A percentile compares a stretch with the other conserved stretches of the same genome.
These are phyloP conservation scores for Fraxinus sp. DNA, from an alignment of 305 asterid genomes.

Conservation along the genomic window DNA sequence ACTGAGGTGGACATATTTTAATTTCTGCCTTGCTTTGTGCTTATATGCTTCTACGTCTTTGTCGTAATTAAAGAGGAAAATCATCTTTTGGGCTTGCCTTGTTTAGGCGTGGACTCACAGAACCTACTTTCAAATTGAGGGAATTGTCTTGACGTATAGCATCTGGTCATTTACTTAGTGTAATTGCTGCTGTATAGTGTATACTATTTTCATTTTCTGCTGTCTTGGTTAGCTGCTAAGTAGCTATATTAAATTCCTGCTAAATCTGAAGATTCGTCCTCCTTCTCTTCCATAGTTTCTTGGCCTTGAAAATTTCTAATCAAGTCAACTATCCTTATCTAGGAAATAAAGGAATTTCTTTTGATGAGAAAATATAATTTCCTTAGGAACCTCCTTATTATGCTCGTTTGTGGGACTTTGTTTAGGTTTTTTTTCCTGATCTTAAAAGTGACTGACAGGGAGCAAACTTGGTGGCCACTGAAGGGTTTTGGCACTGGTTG, in stretches of 20 bases:
- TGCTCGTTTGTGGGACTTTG: not conserved
- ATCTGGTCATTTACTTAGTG: not conserved
- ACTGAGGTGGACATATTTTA: not conserved
- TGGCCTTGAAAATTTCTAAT: slow-evolving; percentile 14
- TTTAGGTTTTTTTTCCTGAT: not conserved
- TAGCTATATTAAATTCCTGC: slow-evolving; percentile 18
- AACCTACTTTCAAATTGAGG: too few species aligned
- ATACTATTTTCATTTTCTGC: slow-evolving; percentile 15
- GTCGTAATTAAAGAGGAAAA: not conserved
- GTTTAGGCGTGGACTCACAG: too few species aligned
- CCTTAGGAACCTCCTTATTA: not conserved
- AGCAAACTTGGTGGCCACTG: not conserved
- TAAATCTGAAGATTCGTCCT: not conserved
- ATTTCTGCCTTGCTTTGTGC: not conserved
- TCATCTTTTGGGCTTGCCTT: too few species aligned
- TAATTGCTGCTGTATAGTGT: not conserved
- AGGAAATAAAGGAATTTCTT: not conserved
- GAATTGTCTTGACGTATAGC: not conserved
- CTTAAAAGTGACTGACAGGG: not conserved
- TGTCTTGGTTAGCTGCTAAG: slow-evolving; percentile 8
- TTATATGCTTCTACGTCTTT: not conserved
- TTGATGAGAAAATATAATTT: not conserved
- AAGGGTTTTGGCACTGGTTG: not conserved
- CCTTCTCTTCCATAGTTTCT: not conserved
- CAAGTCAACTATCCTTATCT: not conserved